Conservation (phyloP, 306 rosid genomes). For the Medicago ruthenica region DNA sequence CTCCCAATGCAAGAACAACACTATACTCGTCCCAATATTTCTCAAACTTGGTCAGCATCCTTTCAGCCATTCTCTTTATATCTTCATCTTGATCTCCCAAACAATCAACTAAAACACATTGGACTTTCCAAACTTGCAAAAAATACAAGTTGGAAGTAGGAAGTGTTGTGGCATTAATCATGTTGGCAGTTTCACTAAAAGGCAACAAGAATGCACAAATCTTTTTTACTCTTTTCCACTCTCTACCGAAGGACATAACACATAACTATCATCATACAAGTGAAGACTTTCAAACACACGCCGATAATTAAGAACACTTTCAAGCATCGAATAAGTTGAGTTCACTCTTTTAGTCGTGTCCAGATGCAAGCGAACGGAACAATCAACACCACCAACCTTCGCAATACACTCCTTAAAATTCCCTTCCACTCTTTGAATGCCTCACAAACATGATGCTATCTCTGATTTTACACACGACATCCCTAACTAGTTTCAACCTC, state of each 20-base stretch:
- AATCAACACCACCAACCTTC: conserved; percentile 8
- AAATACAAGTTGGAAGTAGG: conserved; percentile 31
- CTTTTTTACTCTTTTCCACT: conserved; percentile 6
- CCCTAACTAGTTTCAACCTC: neutral
- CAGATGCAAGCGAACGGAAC: neutral
- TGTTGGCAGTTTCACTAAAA: neutral
- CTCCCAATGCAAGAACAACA: conserved; percentile 20
- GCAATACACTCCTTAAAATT: neutral
- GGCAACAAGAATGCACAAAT: neutral
- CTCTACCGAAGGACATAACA: neutral
- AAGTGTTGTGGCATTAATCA: neutral
- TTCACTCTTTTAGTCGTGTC: neutral
- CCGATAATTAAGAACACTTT: neutral
- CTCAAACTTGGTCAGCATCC: conserved; percentile 1
- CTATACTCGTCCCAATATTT: conserved; percentile 14
- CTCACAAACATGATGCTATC: neutral
- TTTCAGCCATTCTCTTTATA: conserved; percentile 18
- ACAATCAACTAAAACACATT: conserved; percentile 7
- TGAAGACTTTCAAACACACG: neutral
- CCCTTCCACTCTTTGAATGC: neutral
- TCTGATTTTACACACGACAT: neutral
- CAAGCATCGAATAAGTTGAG: neutral
- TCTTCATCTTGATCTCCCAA: neutral
- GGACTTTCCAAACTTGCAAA: conserved; percentile 28
- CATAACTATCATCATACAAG: neutral